Conservation (phyloP, 495 filamentous ascomycete genomes). For the Hyaloscypha hepaticicola region DNA sequence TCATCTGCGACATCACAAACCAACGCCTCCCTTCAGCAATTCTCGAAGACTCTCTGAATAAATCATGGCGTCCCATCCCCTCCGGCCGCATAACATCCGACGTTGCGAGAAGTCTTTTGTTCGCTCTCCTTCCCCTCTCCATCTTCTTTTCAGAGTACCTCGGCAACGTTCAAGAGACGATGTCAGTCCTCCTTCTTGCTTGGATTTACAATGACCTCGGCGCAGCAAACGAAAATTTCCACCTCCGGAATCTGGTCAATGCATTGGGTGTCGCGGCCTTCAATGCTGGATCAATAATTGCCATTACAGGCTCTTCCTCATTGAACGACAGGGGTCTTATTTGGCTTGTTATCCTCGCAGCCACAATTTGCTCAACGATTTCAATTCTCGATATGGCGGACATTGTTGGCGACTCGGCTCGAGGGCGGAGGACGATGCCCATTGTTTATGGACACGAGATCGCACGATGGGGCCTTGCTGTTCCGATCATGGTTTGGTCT, state of each 20-base stretch:
- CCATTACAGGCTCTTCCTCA: constrained; percentile 24
- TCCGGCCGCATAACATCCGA: constrained; percentile 37
- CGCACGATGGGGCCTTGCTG: constrained; percentile 40
- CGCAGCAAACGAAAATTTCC: constrained; percentile 41
- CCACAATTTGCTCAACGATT: constrained; percentile 40
- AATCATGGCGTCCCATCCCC: constrained; percentile 57
- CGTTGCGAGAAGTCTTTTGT: constrained; percentile 38
- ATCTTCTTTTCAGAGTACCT: constrained; percentile 36
- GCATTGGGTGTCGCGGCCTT: constrained; percentile 40
- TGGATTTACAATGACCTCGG: constrained; percentile 54
- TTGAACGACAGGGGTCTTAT: constrained; percentile 28
- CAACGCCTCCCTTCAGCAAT: constrained; percentile 45
- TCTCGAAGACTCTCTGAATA: constrained; percentile 53
- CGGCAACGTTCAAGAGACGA: constrained; percentile 36
- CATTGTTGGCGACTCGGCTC: constrained; percentile 41
- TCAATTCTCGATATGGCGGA: constrained; percentile 51
- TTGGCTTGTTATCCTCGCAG: constrained; percentile 39
- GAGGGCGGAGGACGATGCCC: constrained; percentile 42
- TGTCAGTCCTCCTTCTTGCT: constrained; percentile 36
- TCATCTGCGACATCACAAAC: constrained; percentile 47
- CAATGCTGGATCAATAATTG: constrained; percentile 28
- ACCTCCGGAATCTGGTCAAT: constrained; percentile 46
- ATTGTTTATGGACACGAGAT: constrained; percentile 42
- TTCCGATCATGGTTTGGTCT: constrained; percentile 44
- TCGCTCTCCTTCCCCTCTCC: constrained; percentile 37